phyloP scores from a whole-genome alignment of 2,329 filamentous ascomycete species.

The Aspergillus sp. region DNA sequence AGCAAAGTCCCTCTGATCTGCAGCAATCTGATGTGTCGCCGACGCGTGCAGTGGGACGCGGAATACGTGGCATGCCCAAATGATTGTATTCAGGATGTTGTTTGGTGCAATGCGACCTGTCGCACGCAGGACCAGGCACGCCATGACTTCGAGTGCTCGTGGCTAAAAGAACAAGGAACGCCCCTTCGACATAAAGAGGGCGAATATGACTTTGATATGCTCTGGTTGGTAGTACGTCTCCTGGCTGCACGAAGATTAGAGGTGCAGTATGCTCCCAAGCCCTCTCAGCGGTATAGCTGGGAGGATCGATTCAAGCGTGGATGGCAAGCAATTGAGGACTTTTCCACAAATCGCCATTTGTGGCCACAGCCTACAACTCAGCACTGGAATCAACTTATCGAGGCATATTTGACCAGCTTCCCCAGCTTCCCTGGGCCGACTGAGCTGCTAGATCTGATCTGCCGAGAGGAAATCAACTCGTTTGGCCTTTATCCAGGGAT shows the following conservation, averaged over 20 bases:
- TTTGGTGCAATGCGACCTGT: not conserved
- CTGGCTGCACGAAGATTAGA: not conserved
- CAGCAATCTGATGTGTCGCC: slow-evolving; percentile 2
- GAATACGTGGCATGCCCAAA: not conserved
- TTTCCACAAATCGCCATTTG: not conserved
- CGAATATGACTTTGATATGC: slow-evolving; percentile 4
- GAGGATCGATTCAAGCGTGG: not conserved
- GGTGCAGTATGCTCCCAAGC: not conserved
- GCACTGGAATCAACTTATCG: not conserved
- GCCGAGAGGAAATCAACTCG: not conserved
- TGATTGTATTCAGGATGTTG: not conserved
- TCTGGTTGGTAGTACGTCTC: slow-evolving; percentile 1
- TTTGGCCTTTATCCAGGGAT: not conserved
- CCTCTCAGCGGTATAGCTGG: not conserved
- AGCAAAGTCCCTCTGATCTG: slow-evolving; percentile 1
- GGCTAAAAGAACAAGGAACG: not conserved
- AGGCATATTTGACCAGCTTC: not conserved
- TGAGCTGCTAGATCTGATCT: not conserved
- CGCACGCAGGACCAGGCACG: not conserved
- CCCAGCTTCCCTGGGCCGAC: not conserved
- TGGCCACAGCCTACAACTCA: not conserved
- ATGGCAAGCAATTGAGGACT: not conserved
- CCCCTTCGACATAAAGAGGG: not conserved
- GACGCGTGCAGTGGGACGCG: not conserved
- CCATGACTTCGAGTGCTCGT: not conserved